A percentile compares a stretch with the other conserved stretches of the same genome.
Evolutionary conservation across 176 grass and related monocot genomes (phyloP).

Genomic region (Lolium rigidum): DNA sequence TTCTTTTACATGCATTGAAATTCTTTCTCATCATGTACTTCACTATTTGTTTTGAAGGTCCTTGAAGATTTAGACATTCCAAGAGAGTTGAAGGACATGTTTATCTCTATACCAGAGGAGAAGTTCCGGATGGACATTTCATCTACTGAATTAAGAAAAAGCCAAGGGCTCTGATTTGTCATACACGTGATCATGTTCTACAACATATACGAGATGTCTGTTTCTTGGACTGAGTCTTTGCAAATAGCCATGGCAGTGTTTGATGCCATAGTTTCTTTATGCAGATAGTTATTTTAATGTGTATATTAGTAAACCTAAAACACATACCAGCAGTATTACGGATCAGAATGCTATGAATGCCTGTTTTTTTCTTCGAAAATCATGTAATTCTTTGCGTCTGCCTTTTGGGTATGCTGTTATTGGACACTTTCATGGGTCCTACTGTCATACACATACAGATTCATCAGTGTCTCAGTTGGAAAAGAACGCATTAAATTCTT

Average conservation of each 20-base stretch:
- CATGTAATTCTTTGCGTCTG: not conserved
- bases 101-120: conserved; percentile 78
- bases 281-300: not conserved
- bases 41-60: conserved; percentile 50
- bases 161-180: conserved; percentile 43
- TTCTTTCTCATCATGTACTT: conserved; percentile 15
- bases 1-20: conserved; percentile 30
- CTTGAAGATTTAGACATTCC: conserved; percentile 88
- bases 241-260: not conserved
- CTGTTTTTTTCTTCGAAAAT: not conserved
- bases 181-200: not conserved
- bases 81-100: conserved; percentile 76
- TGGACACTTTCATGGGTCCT: not conserved
- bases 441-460: not conserved
- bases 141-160: conserved; percentile 82
- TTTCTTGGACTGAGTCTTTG: conserved; percentile 2
- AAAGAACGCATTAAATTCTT: conserved; percentile 27
- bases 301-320: conserved; percentile 20
- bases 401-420: not conserved
- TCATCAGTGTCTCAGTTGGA: not conserved
- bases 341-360: not conserved
- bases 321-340: not conserved
- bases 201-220: conserved; percentile 20
- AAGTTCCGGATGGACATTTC: conserved; percentile 85
- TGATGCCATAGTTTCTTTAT: conserved; percentile 3